Percentiles rank a stretch among this genome's conserved stretches.
Conservation (phyloP, 768 basidiomycete genomes). For the Tylopilus rubrobrunneus region DNA sequence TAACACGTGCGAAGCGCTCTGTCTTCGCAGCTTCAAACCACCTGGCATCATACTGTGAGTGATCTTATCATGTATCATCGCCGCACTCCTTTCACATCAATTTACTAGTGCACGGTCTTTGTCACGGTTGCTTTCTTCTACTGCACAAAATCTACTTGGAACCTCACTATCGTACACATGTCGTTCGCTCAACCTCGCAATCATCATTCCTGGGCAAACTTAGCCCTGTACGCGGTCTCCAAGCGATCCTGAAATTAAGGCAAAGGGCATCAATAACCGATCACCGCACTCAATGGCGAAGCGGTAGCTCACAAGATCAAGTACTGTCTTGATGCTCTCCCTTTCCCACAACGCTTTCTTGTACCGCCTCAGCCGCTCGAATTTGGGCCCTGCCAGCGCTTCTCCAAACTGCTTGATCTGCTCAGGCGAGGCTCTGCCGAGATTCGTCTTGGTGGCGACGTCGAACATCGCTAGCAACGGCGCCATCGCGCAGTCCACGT, state of each 20-base stretch:
- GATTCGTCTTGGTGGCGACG: slow-evolving; percentile 39
- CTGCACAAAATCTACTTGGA: not conserved
- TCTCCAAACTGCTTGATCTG: slow-evolving; percentile 41
- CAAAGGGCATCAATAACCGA: not conserved
- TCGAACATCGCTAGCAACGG: slow-evolving; percentile 54
- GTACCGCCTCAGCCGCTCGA: slow-evolving; percentile 47
- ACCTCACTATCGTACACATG: not conserved
- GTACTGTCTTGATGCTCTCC: slow-evolving; percentile 12
- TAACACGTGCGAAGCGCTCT: too few species aligned
- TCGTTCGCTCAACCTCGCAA: not conserved
- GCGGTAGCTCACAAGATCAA: slow-evolving; percentile 6
- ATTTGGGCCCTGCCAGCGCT: slow-evolving; percentile 39
- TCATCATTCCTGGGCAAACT: not conserved
- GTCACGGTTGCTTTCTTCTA: too few species aligned
- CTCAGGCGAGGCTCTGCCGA: slow-evolving; percentile 38
- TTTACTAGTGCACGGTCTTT: too few species aligned
- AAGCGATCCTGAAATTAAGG: slow-evolving; percentile 1
- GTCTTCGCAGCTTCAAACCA: too few species aligned
- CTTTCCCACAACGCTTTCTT: slow-evolving; percentile 42
- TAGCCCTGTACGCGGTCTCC: not conserved
- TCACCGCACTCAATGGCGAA: not conserved
- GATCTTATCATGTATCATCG: too few species aligned
- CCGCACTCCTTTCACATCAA: too few species aligned
- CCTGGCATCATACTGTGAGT: too few species aligned
- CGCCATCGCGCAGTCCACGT: slow-evolving; percentile 55